These are phyloP conservation scores for Leishmania mexicana DNA, from an alignment of 208 protist species.

Conservation along the genomic window DNA sequence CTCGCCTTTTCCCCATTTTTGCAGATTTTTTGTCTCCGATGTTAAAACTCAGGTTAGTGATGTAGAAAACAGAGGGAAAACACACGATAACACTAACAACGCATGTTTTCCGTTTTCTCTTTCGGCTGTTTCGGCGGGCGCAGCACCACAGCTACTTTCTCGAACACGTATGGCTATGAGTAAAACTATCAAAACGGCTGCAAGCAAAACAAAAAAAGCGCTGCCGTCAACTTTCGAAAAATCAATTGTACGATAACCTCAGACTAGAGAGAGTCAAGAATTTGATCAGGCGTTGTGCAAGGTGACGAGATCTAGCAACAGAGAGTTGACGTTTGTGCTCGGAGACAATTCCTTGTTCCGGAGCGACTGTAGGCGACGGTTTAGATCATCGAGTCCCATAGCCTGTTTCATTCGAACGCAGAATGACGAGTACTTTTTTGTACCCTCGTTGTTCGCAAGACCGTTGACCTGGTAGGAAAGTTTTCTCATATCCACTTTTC, in stretches of 20 bases:
- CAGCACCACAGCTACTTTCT: background rate
- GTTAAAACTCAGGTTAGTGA: no score
- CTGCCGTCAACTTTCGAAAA: background rate
- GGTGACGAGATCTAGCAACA: slow-evolving; percentile 1
- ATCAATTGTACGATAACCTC: background rate
- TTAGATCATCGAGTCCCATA: background rate
- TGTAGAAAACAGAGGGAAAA: no score
- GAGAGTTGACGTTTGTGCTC: slow-evolving; percentile 6
- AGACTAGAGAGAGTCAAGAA: background rate
- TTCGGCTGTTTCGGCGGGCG: background rate
- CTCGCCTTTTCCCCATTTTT: no score
- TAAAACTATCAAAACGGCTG: no score
- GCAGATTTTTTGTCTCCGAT: no score
- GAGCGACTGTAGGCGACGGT: slow-evolving; percentile 9
- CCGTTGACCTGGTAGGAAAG: slow-evolving; percentile 16
- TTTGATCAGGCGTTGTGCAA: slow-evolving; percentile 5
- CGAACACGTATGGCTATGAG: background rate
- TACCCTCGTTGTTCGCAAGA: background rate
- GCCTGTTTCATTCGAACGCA: slow-evolving; percentile 16
- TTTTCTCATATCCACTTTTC: slow-evolving; percentile 20
- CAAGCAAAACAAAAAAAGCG: background rate
- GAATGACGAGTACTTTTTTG: slow-evolving; percentile 12
- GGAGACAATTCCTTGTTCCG: slow-evolving; percentile 1
- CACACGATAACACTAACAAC: no score
- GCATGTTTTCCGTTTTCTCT: no score